Conservation (phyloP, 345 rosid genomes). For the Gossypium arboreum region DNA sequence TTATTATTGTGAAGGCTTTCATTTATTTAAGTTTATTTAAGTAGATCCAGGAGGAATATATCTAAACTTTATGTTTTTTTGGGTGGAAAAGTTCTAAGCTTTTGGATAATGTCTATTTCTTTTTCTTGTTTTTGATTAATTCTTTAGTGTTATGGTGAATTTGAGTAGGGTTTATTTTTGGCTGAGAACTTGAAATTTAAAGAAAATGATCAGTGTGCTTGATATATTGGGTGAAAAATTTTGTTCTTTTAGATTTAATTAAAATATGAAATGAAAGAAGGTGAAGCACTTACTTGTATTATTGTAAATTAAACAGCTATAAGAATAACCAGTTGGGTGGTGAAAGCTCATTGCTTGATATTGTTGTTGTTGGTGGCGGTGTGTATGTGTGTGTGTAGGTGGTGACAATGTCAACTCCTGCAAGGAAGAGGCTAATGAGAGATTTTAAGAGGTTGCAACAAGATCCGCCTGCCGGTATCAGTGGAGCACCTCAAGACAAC, state of each 20-base stretch:
- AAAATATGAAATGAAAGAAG: neutral
- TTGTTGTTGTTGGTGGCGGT: neutral
- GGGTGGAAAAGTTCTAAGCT: neutral
- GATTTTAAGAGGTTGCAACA: constrained; percentile 71
- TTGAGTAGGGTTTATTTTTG: neutral
- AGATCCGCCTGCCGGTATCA: constrained; percentile 44
- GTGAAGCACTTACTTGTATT: neutral
- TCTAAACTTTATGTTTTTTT: neutral
- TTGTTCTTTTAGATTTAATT: neutral
- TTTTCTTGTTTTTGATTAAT: neutral
- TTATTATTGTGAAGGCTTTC: neutral
- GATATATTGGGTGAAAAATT: no score
- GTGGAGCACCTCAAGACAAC: constrained; percentile 45
- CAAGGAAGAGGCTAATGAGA: constrained; percentile 73
- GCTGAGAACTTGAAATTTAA: neutral
- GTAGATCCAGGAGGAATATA: neutral
- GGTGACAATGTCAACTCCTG: constrained; percentile 57
- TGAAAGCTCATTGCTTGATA: neutral
- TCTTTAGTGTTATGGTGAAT: neutral
- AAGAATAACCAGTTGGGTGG: neutral
- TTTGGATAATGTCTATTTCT: neutral
- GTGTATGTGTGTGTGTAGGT: neutral
- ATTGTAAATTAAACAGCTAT: neutral
- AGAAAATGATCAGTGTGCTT: neutral
- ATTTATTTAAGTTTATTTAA: neutral